These are phyloP conservation scores for Elongisporangium prolatum DNA, from an alignment of 352 stramenopile genomes.

Conservation along the genomic window DNA sequence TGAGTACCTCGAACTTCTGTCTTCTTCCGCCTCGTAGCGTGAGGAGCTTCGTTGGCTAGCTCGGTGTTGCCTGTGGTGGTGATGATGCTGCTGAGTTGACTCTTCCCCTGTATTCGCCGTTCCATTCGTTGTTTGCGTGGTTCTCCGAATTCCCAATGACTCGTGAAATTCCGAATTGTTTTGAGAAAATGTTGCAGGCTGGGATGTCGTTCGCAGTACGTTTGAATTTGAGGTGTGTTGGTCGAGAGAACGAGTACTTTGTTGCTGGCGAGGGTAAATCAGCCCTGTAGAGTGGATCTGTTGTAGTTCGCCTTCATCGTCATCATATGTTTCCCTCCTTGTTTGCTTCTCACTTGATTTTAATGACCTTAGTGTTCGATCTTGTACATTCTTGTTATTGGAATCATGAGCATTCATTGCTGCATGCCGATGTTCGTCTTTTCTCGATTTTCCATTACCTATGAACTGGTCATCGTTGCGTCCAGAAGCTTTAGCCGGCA, in stretches of 20 bases:
- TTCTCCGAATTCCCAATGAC: not conserved
- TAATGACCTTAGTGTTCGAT: not conserved
- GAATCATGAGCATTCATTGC: not conserved
- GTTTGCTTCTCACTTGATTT: not conserved
- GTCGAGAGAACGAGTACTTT: not conserved
- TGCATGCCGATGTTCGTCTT: not conserved
- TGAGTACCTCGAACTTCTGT: not conserved
- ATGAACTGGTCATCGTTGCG: not conserved
- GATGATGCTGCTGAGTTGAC: not conserved
- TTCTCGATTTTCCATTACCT: not conserved
- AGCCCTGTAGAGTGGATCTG: not conserved
- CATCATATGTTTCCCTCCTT: not conserved
- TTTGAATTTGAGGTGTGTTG: not conserved
- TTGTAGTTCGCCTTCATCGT: not conserved
- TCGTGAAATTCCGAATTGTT: not conserved
- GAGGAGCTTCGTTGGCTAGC: not conserved
- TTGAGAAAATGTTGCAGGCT: not conserved
- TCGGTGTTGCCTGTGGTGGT: not conserved
- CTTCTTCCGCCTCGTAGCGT: not conserved
- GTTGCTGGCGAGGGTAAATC: too few relatives aligned
- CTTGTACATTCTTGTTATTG: not conserved
- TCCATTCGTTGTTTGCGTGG: not conserved
- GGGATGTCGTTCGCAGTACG: not conserved
- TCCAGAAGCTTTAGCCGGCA: not conserved
- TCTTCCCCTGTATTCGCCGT: not conserved